Base-by-base conservation (phyloP, 169 alveolate genomes). In the Perkinsus marinus region DNA sequence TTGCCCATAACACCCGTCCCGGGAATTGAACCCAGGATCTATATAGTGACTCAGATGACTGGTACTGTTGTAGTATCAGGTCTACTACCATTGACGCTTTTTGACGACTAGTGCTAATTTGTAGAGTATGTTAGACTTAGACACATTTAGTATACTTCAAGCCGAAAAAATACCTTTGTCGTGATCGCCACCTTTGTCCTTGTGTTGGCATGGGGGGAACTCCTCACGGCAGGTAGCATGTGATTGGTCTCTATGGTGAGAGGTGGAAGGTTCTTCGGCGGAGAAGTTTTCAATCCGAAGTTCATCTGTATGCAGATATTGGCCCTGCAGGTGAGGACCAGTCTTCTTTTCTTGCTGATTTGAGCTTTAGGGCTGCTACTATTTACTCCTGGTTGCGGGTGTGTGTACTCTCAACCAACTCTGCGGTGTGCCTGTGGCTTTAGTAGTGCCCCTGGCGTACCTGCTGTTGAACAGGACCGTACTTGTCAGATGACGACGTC, bases 181-280 rank as follows among this genome's bases (percentile, higher is more conserved):
- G 26, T 10, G 46, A 41, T 41, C 10, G 46, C 10, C 10, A 6
- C n/a, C n/a, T n/a, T n/a, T n/a, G n/a, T n/a, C 10, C 19, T 41
- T 41, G 46, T 10, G 46, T 41, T 41, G 19, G 46, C 46, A 10
- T 3, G 46, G 10, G 46, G 46, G 3, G 46, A 41, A n/a, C 19
- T 3, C 46, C 10, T 41, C 46, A 41, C 10, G 46, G 46, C 34
- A 26, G 26, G 36, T 26, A 57, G 5, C 22, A 57, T 57, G 79
- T 57, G 79, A 57, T 57, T 57, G 79, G 22, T 30, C 79, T 30
- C 22, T 30, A 57, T 57, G 79, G 79, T 30, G 34, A 26, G 37
- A 13, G 79, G 79, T 30, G 93, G 93, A 57, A 92, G 68, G 34
- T 41, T 92, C n/a, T 92, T 69, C 57, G 93, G 93, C 22, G 17